Base-by-base conservation (phyloP, 371 early-diverging fungal genomes). In the Funneliformis caledonium region DNA sequence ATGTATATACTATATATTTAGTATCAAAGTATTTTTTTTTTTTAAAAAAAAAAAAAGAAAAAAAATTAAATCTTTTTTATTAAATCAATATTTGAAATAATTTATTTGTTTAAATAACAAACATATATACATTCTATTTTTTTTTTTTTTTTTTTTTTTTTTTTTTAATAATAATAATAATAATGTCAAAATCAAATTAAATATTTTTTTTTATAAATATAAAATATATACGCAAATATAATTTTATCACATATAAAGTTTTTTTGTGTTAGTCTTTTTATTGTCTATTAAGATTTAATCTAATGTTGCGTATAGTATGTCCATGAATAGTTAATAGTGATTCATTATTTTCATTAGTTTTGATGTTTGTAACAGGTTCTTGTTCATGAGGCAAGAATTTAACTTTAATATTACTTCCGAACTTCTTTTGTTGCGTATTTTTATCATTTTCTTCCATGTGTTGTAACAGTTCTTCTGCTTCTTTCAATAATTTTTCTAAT, bases 251-350 rank as follows among this genome's bases (percentile, higher is more conserved):
- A 37, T 37, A 37, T 37, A 37, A 37, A 3, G 3, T 12, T 16
- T 67, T 33, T 65, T 26, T 33, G 16, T 52, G 6, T 4, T 56
- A 19, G 7, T 56, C 14, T 56, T 45, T 50, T 52, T 73, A 72
- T 26, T 48, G 48, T 50, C 67, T 67, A 65, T 78, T 62, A n/a
- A 67, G 26, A 50, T 78, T 78, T 10, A 78, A 31, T 67, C 48
- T 12, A 67, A 78, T 48, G 48, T 78, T 78, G 26, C 59, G 48
- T 64, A 78, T 52, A 31, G 48, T 16, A 48, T 67, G 65, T 12
- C 68, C 78, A 67, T 78, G 12, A 22, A 78, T 78, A 67, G 50
- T 45, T 37, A 78, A 78, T 50, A 26, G 10, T 16, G 50, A 26
- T n/a, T 78, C 67, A 42, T 42, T 76, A 14, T 52, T 59, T 19